Base-by-base conservation (phyloP, 352 stramenopile species). In the Pythium coloratum region DNA sequence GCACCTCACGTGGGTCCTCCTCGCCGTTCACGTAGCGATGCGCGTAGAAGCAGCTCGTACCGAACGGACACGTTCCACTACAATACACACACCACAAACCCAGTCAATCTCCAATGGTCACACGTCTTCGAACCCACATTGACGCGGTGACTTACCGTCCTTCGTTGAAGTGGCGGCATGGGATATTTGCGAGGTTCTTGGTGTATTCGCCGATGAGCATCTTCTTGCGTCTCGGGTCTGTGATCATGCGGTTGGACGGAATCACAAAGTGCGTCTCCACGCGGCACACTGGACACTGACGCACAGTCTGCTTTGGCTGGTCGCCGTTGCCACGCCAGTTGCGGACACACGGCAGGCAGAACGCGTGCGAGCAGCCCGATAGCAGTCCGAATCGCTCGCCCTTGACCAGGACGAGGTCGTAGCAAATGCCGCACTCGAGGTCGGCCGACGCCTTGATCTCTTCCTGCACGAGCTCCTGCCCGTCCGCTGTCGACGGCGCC, bases 21-120 rank as follows among this genome's bases (percentile, higher is more conserved):
- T 78, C 84, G 33, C 88, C 88, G 26, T 91, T 83, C 12, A 79
- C 67, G 57, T 81, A 90, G 18, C 82, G 80, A 56, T 96, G 88
- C 38, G 83, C 84, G 72, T 95, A 96, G 73, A 95, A 95, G 65
- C 88, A 96, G 71, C 81, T 92, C 38, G 82, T 87, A n/a, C 86
- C 86, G 57, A 96, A 96, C 55, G 85, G 85, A 81, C 88, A 96
- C 28, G 76, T 86, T 30, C 82, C 82, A 57, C 85, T 92, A 53
- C 68, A 66, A 61, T 56, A 66, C 55, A 55, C 36, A 59, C 53
- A 33, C 42, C 13, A 26, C 28, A 28, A 53, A 18, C 12, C 20
- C 66, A 47, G 67, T 69, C 56, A 33, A 26, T 47, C 44, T 40
- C 40, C 18, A 26, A 24, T 46, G n/a, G 1, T 20, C 24, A 26